phyloP scores from a whole-genome alignment of 345 rosid genomes.

The Carallia brachiata region DNA sequence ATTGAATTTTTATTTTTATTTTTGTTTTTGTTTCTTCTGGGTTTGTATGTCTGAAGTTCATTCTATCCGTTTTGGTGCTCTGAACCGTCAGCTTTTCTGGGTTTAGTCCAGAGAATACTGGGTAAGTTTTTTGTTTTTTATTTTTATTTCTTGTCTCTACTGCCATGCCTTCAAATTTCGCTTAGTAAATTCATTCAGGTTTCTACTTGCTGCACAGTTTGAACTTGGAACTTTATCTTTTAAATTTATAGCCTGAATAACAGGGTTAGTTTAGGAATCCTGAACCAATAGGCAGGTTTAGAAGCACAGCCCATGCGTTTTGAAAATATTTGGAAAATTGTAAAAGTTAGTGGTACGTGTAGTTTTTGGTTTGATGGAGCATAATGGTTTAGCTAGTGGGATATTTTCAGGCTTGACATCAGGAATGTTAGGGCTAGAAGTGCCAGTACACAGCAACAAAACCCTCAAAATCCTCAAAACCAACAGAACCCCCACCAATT shows the following conservation, averaged over 20 bases:
- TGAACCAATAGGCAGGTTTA: no score
- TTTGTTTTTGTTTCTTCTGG: background rate
- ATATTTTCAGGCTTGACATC: conserved; percentile 67
- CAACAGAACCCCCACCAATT: conserved; percentile 41
- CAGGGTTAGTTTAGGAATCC: no score
- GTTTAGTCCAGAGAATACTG: conserved; percentile 5
- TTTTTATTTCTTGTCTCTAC: no score
- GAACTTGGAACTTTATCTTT: no score
- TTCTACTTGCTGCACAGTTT: no score
- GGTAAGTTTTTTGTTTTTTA: background rate
- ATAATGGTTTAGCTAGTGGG: conserved; percentile 56
- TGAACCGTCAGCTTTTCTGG: conserved; percentile 11
- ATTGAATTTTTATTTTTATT: background rate
- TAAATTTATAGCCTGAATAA: no score
- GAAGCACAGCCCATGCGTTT: no score
- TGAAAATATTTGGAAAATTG: background rate
- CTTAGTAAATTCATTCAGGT: no score
- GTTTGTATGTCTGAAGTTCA: background rate
- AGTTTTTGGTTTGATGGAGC: conserved; percentile 48
- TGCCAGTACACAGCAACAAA: conserved; percentile 51
- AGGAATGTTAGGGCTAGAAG: conserved; percentile 71
- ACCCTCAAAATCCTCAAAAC: conserved; percentile 31
- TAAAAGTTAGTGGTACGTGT: no score
- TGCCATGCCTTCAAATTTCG: no score
- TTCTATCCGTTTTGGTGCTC: conserved; percentile 2